Evolutionary conservation across 148 eudicot genomes (phyloP), one percentile per base, ranked within the genome.

Genomic region (Spergularia bocconei): DNA sequence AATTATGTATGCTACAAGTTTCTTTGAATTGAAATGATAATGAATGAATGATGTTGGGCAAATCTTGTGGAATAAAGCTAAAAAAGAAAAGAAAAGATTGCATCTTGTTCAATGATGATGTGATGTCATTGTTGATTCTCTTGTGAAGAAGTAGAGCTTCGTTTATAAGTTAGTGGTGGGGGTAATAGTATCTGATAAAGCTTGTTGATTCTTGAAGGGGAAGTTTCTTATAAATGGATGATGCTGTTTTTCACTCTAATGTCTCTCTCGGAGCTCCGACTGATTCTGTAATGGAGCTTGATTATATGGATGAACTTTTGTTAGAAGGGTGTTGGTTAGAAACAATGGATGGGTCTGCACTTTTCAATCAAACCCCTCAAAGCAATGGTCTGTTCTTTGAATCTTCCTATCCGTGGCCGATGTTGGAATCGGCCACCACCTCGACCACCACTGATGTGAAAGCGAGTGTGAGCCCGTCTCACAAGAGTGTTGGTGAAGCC

Each of bases 261-360:
- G 75, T 82, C 51, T 54, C 82, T n/a, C 70, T 81, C 4, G 84
- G 76, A 21, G 80, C 76, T 72, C 86, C 86, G 71, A 64, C 89
- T 15, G 87, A 82, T 73, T 63, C 86, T 57, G 68, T 84, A 11
- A 93, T 91, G 98, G 96, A 93, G 79, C 84, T 90, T 53, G 93
- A 89, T 84, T 88, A 80, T 74, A 90, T 92, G 88, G 91, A 93
- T 83, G 92, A 91, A 62, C 85, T 93, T 48, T 83, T 93, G 72
- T 71, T 89, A 44, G 93, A 88, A 63, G 98, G 98, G 15, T 93
- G 93, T 85, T 93, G 98, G 96, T 79, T 91, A 56, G 96, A 88
- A 76, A 78, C 91, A 55, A 77, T 81, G 36, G 84, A 82, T 76
- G 96, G 88, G 58, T 91, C 91, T 71, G 86, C 81, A 5, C 85